phyloP scores from a whole-genome alignment of 148 eudicot genomes.

The Suaeda aralocaspica region DNA sequence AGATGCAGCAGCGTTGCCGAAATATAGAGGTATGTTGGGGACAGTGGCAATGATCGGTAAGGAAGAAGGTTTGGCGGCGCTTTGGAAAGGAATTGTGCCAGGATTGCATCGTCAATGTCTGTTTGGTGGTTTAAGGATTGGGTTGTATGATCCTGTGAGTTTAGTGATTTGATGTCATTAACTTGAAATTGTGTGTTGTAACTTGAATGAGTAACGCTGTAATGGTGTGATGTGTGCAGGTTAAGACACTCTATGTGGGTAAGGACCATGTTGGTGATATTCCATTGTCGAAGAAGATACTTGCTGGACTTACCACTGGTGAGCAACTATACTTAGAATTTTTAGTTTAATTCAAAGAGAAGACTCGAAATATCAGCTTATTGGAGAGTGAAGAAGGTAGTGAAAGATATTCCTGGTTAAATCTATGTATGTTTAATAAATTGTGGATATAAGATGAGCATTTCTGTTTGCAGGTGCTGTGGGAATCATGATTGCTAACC shows the following conservation, averaged over 20 bases:
- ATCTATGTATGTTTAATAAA: neutral
- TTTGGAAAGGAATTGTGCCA: conserved; percentile 97
- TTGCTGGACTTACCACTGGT: conserved; percentile 97
- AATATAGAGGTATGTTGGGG: conserved; percentile 86
- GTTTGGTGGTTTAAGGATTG: conserved; percentile 91
- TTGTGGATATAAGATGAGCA: conserved; percentile 1
- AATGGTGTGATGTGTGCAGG: conserved; percentile 39
- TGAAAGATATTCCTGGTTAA: neutral
- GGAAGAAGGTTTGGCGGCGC: conserved; percentile 82
- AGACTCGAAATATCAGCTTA: neutral
- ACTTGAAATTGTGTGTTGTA: neutral
- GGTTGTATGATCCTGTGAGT: conserved; percentile 92
- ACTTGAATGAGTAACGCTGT: conserved; percentile 1
- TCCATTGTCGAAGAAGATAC: conserved; percentile 80
- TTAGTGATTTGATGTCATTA: conserved; percentile 3
- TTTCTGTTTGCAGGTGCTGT: conserved; percentile 56
- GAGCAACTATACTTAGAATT: conserved; percentile 16
- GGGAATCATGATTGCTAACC: conserved; percentile 77
- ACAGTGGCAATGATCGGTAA: conserved; percentile 86
- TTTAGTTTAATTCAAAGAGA: neutral
- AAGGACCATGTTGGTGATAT: conserved; percentile 90
- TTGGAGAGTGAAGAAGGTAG: neutral
- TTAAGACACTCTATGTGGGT: conserved; percentile 73
- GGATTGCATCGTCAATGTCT: conserved; percentile 95
- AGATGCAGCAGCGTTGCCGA: conserved; percentile 59